Base-by-base conservation (phyloP, 257 asterid species). In the Solanum medicagineum region DNA sequence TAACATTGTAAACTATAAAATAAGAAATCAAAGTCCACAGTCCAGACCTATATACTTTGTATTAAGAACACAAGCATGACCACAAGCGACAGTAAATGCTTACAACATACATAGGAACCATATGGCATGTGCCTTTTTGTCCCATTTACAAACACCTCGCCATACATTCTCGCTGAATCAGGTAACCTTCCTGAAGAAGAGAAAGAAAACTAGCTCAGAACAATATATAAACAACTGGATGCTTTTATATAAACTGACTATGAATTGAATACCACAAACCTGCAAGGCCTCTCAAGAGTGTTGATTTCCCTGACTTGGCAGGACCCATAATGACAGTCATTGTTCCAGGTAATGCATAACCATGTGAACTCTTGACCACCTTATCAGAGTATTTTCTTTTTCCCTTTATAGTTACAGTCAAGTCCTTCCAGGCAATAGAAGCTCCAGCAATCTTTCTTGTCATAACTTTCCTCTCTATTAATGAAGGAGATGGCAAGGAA, bases 321-420 rank as follows among this genome's bases (percentile, higher is more conserved):
- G 99, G 99, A 69, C 98, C 99, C 99, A 97, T 97, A 42, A 95
- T 95, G 24, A 97, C 99, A 0, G 99, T 97, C 97, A 97, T 97
- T 17, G 98, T 95, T 45, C 99, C 99, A 1, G 97, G 98, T 86
- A 95, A 87, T 26, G 97, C 98, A 85, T 94, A 97, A 51, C 99
- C 99, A 84, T 93, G 93, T 12, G 98, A 97, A 86, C 95, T 97
- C 92, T 95, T 97, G 55, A 97, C 88, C 69, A 97, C 97, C 93
- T 89, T 95, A 47, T 97, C 98, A 10, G 99, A 97, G 86, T 97
- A 97, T 86, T 91, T 92, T 84, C 98, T 89, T 71, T 95, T 97
- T 45, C 99, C 99, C 94, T 92, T 94, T 87, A 97, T 91, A 81
- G 94, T 90, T 86, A 97, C 93, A 2, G 99, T 93, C 91, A 97